A percentile compares a stretch with the other conserved stretches of the same genome.
phyloP scores from a whole-genome alignment of 305 asterid genomes.

The Lippia alba region DNA sequence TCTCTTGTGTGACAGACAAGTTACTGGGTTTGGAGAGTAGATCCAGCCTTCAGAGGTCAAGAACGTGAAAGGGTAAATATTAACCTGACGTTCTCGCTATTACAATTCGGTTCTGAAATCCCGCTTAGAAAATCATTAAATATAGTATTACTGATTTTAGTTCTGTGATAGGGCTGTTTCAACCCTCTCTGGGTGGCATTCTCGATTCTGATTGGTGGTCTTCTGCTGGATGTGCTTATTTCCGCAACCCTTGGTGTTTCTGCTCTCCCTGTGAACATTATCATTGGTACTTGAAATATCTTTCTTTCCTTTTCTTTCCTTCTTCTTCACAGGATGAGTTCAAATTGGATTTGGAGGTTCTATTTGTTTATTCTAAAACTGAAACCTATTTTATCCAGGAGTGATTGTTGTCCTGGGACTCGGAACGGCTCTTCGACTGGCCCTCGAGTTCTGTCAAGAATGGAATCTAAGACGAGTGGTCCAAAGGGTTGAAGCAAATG shows the following conservation, averaged over 20 bases:
- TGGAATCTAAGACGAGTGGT: slow-evolving; percentile 72
- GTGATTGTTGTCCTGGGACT: slow-evolving; percentile 82
- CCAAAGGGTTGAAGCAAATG: slow-evolving; percentile 75
- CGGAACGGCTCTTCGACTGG: slow-evolving; percentile 79
- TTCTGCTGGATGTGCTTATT: slow-evolving; percentile 72
- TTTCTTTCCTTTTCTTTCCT: no score
- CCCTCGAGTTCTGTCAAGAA: slow-evolving; percentile 74
- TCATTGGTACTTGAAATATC: slow-evolving; percentile 49
- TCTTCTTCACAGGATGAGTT: background rate
- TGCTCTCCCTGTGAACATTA: slow-evolving; percentile 78
- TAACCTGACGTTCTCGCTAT: background rate
- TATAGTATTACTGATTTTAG: slow-evolving; percentile 15
- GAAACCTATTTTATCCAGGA: slow-evolving; percentile 44
- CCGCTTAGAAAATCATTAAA: slow-evolving; percentile 15
- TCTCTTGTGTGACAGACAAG: slow-evolving; percentile 48
- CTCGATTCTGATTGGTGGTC: slow-evolving; percentile 76
- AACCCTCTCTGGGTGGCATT: slow-evolving; percentile 86
- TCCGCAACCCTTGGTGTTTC: slow-evolving; percentile 80
- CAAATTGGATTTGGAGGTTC: background rate
- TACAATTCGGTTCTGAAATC: slow-evolving; percentile 11
- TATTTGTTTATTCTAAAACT: background rate
- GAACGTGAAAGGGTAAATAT: slow-evolving; percentile 57
- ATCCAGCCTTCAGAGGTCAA: slow-evolving; percentile 61
- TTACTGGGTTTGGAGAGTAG: slow-evolving; percentile 79
- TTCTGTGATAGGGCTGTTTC: slow-evolving; percentile 58